Evolutionary conservation across 345 rosid genomes (phyloP).

Genomic region (Hibiscus mutabilis): DNA sequence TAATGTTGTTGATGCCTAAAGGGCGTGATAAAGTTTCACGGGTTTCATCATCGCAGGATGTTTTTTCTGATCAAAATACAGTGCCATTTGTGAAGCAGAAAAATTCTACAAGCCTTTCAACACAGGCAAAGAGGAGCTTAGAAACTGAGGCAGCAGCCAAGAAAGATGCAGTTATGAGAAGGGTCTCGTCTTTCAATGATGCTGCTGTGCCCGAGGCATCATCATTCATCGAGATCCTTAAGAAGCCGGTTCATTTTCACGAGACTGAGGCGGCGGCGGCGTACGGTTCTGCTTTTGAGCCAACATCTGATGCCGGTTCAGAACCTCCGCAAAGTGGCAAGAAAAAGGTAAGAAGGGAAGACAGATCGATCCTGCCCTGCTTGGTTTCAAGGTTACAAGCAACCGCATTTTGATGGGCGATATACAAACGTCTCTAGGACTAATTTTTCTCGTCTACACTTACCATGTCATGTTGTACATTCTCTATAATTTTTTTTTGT

Average conservation of each 20-base stretch:
- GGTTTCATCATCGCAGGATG: constrained; percentile 50
- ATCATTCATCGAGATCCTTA: constrained; percentile 71
- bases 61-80: constrained; percentile 28
- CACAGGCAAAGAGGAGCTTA: background rate
- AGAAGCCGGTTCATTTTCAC: constrained; percentile 16
- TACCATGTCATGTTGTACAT: constrained; percentile 2
- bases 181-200: constrained; percentile 39
- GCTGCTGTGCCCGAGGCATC: constrained; percentile 46
- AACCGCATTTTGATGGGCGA: constrained; percentile 60
- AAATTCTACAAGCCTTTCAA: constrained; percentile 20
- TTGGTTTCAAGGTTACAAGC: constrained; percentile 57
- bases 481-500: background rate
- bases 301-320: constrained; percentile 22
- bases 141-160: constrained; percentile 29
- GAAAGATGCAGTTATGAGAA: constrained; percentile 37
- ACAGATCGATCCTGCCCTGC: constrained; percentile 49
- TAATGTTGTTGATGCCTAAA: constrained; percentile 27
- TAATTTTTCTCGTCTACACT: constrained; percentile 7
- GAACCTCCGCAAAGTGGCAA: constrained; percentile 26
- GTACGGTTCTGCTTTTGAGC: constrained; percentile 18
- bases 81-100: constrained; percentile 32
- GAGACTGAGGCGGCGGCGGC: constrained; percentile 10
- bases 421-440: constrained; percentile 41
- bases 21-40: constrained; percentile 38
- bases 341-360: constrained; percentile 53